Evolutionary conservation across 2,329 filamentous ascomycete species (phyloP), one percentile per base, ranked within the genome.

Genomic region (Monosporascus sp.): DNA sequence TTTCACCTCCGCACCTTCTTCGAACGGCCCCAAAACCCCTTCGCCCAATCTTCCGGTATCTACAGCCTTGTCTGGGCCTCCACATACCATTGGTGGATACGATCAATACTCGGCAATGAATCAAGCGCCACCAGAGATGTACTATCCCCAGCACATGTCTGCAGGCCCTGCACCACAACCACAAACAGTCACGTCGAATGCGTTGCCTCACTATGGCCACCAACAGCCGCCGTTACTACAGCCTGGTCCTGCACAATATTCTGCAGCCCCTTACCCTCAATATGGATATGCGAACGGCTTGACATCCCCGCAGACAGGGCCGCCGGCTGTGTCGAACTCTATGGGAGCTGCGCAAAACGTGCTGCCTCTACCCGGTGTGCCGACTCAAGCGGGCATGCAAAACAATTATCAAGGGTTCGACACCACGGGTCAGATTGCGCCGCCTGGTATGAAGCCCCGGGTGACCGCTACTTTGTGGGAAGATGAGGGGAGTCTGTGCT

Each of bases 401-500:
- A 80, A 81, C 60, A 74, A 79, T 26, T 91, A 88, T 67, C 69
- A 73, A 51, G 76, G 76, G 4, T 85, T 84, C 60, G 94, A 97
- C 68, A 88, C 86, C 7, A 95, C 90, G n/a, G 94, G 94, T 8
- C 94, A 97, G 71, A 76, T 96, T 55, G 90, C 91, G 19, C 94
- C 94, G 8, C 89, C 90, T 3, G 93, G 93, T 31, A 95, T 96
- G 84, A 97, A 97, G 76, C 94, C 94, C 20, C 82, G 93, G 57
- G 94, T 99, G 27, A 97, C 94, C 5, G 94, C 94, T 8, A 99
- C 94, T 0, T 72, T 99, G 24, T 99, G 94, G 94, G 94, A 97
- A 76, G 94, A 99, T 62, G 94, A 99, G 68, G 94, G 94, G 36
- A 97, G 91, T 68, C 78, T 97, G 31, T 99, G 94, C 74, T 99